Evolutionary conservation across 164 flowering plant genomes (phyloP), one percentile per base, ranked within the genome.

Genomic region (Nymphaea thermarum): DNA sequence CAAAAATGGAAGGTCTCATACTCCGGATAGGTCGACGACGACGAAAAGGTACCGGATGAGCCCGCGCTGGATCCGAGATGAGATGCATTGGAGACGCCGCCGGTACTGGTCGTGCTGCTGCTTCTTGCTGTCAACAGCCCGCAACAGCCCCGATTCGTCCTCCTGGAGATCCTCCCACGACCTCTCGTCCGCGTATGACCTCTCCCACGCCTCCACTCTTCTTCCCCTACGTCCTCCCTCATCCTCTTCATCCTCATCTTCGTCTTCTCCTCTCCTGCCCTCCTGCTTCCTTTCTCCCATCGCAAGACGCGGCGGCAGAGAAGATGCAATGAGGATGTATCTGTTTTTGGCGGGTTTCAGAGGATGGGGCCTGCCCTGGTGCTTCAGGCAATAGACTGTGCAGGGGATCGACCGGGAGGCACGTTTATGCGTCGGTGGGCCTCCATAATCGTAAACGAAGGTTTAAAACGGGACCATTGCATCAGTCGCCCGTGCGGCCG

Each of bases 81-180:
- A 71, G 17, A 83, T 79, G 42, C 87, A 66, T 15, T 92, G 89
- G 43, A 87, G 78, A 41, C 98, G 92, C 10, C 93, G 77, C 3
- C 94, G 84, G 71, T 91, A 93, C 79, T 93, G 98, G 42, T 94
- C 84, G 76, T 87, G 97, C 57, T 83, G 74, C 36, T 86, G 67
- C n/a, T 80, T 55, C 62, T 76, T 71, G 73, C 79, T 83, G 76
- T 93, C 96, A 17, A 91, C 81, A 8, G 94, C 84, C 5, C 88
- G 84, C 65, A 93, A 91, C 43, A 84, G 81, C 2, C 98, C 97
- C 11, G 91, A 89, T 70, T 91, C 98, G 66, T 93, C 97, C 75
- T 89, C 97, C 75, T 89, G 94, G 67, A 91, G 71, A 10, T 87
- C 75, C 71, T 93, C 97, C 98, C 98, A 93, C 0, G 97, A 91